A percentile compares a stretch with the other conserved stretches of the same genome.
phyloP scores from a whole-genome alignment of 2,329 filamentous ascomycete genomes.

The Aureobasidium subglaciale region DNA sequence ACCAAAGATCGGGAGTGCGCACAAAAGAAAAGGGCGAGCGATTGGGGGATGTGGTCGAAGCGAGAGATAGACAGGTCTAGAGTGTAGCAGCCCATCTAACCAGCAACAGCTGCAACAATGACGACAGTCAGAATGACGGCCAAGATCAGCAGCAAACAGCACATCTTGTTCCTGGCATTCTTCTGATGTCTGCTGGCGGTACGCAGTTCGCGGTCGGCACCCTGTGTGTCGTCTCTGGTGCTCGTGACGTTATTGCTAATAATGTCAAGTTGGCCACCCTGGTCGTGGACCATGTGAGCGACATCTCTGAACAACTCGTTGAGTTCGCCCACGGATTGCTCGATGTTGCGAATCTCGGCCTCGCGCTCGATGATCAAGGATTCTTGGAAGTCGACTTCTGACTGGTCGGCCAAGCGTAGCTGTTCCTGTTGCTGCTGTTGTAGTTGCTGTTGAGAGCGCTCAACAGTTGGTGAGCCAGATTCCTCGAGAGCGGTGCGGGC shows the following conservation, averaged over 20 bases:
- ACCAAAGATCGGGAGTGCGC: neutral
- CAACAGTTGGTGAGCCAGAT: slow-evolving; percentile 33
- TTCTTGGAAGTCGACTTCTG: slow-evolving; percentile 97
- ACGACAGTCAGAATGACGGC: slow-evolving; percentile 85
- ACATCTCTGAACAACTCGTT: slow-evolving; percentile 97
- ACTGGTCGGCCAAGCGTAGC: slow-evolving; percentile 75
- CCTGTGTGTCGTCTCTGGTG: slow-evolving; percentile 71
- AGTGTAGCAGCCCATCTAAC: slow-evolving; percentile 36
- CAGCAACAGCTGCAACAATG: slow-evolving; percentile 75
- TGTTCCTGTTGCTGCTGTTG: slow-evolving; percentile 55
- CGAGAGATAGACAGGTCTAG: neutral
- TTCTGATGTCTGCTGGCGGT: slow-evolving; percentile 89
- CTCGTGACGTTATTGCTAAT: slow-evolving; percentile 85
- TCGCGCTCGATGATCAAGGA: slow-evolving; percentile 92
- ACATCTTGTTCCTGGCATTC: slow-evolving; percentile 89
- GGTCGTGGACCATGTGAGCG: slow-evolving; percentile 93
- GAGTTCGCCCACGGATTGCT: slow-evolving; percentile 88
- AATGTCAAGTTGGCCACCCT: slow-evolving; percentile 80
- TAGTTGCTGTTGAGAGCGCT: slow-evolving; percentile 47
- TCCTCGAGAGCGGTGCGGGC: slow-evolving; percentile 70
- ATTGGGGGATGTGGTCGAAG: neutral
- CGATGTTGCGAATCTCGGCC: slow-evolving; percentile 93
- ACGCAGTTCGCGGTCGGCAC: slow-evolving; percentile 77
- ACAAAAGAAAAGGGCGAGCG: neutral
- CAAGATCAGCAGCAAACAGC: slow-evolving; percentile 81